Conservation (phyloP, 495 filamentous ascomycete species). For the Ascobolus immersus region DNA sequence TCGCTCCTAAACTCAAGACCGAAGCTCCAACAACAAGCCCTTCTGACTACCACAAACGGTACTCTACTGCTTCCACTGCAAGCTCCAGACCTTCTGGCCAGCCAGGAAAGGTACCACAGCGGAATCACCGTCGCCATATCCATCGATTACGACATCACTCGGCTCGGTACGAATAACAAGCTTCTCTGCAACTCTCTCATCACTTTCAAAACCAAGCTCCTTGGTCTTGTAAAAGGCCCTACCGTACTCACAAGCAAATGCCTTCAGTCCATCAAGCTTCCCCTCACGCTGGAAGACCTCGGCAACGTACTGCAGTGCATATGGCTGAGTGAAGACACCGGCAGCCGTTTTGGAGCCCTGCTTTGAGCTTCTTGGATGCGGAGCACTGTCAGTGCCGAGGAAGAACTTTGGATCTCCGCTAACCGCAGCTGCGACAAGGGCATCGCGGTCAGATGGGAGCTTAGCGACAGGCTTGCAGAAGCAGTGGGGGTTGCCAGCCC, state of each 20-base stretch:
- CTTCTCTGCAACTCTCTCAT: slow-evolving; percentile 23
- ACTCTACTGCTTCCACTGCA: slow-evolving; percentile 19
- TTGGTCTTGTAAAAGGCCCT: slow-evolving; percentile 40
- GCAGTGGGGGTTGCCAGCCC: slow-evolving; percentile 46
- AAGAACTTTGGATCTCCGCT: slow-evolving; percentile 59
- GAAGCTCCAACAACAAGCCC: too few species aligned
- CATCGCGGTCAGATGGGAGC: slow-evolving; percentile 42
- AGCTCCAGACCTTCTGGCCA: slow-evolving; percentile 39
- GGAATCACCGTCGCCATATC: slow-evolving; percentile 19
- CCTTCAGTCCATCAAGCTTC: slow-evolving; percentile 39
- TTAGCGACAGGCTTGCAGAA: slow-evolving; percentile 80
- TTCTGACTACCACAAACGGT: too few species aligned
- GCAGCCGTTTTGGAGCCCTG: slow-evolving; percentile 42
- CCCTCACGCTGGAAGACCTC: slow-evolving; percentile 14
- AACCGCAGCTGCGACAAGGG: slow-evolving; percentile 41
- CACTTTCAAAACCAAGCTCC: slow-evolving; percentile 15
- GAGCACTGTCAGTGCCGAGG: slow-evolving; percentile 46
- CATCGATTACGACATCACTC: slow-evolving; percentile 16
- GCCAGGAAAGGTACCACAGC: slow-evolving; percentile 48
- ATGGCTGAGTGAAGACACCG: slow-evolving; percentile 81
- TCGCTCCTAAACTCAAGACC: too few species aligned
- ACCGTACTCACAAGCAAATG: slow-evolving; percentile 52
- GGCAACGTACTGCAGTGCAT: slow-evolving; percentile 31
- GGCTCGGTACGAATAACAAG: slow-evolving; percentile 37
- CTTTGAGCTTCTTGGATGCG: slow-evolving; percentile 54